Evolutionary conservation across 2,329 filamentous ascomycete genomes (phyloP).

Genomic region (Aspergillus luchuensis): DNA sequence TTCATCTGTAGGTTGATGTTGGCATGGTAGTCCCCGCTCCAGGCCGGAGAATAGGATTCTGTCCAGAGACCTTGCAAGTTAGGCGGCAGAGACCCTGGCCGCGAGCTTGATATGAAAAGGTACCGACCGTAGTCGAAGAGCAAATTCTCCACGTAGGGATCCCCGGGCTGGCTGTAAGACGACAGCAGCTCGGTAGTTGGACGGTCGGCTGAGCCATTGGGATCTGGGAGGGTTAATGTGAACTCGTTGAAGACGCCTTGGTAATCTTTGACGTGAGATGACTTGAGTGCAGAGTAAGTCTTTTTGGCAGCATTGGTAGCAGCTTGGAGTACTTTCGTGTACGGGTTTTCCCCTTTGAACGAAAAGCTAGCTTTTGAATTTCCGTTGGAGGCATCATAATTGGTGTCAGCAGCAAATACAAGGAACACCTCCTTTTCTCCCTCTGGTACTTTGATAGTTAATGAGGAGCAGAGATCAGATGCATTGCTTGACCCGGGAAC

Average conservation of each 20-base stretch:
- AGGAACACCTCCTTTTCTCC: constrained; percentile 28
- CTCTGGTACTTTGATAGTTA: not conserved
- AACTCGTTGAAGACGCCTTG: constrained; percentile 16
- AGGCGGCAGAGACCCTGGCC: constrained; percentile 54
- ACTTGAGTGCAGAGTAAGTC: constrained; percentile 16
- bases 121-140: constrained; percentile 57
- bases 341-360: constrained; percentile 54
- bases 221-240: constrained; percentile 47
- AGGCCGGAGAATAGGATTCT: constrained; percentile 47
- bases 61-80: constrained; percentile 62
- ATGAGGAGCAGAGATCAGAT: constrained; percentile 23
- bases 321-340: constrained; percentile 37
- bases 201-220: constrained; percentile 17
- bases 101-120: constrained; percentile 57
- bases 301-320: constrained; percentile 8
- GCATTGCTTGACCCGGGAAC: constrained; percentile 25
- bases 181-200: constrained; percentile 35
- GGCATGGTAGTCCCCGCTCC: constrained; percentile 60
- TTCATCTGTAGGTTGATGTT: constrained; percentile 67
- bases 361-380: constrained; percentile 48
- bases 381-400: constrained; percentile 56
- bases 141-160: constrained; percentile 56
- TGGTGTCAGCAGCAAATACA: constrained; percentile 46
- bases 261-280: constrained; percentile 22
- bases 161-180: constrained; percentile 37